Evolutionary conservation across 805 yeast genomes (phyloP).

Genomic region (Komagataella populi): DNA sequence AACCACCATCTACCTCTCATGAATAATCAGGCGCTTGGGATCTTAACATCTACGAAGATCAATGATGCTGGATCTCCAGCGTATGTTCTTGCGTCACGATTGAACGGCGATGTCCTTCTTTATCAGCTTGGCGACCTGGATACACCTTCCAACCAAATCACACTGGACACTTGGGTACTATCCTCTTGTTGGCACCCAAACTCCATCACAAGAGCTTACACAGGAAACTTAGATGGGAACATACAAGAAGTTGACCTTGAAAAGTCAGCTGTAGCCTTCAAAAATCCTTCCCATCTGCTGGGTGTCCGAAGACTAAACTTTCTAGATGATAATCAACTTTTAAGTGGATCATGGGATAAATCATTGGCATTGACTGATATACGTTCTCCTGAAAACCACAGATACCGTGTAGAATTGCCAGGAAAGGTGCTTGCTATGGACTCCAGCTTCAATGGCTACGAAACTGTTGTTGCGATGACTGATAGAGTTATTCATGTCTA

Average conservation of each 20-base stretch:
- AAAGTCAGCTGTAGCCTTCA: slow-evolving; percentile 10
- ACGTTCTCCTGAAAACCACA: slow-evolving; percentile 11
- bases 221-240: slow-evolving; percentile 42
- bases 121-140: not conserved
- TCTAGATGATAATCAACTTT: slow-evolving; percentile 13
- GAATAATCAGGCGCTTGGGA: not conserved
- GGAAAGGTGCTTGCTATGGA: slow-evolving; percentile 56
- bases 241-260: slow-evolving; percentile 38
- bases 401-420: slow-evolving; percentile 14
- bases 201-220: not conserved
- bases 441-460: slow-evolving; percentile 19
- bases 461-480: slow-evolving; percentile 39
- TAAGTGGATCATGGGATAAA: slow-evolving; percentile 57
- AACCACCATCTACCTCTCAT: not conserved
- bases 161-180: not conserved
- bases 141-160: not conserved
- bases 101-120: not conserved
- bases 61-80: not conserved
- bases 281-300: slow-evolving; percentile 19
- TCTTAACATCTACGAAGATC: not conserved
- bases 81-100: not conserved
- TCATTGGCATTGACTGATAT: slow-evolving; percentile 33
- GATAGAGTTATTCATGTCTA: slow-evolving; percentile 40
- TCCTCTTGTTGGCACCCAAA: not conserved
- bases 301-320: slow-evolving; percentile 25